Percentiles rank a stretch among this genome's conserved stretches.
These are phyloP conservation scores for Hyphodiscus hymeniophilus DNA, from an alignment of 495 filamentous ascomycete species.

Conservation along the genomic window DNA sequence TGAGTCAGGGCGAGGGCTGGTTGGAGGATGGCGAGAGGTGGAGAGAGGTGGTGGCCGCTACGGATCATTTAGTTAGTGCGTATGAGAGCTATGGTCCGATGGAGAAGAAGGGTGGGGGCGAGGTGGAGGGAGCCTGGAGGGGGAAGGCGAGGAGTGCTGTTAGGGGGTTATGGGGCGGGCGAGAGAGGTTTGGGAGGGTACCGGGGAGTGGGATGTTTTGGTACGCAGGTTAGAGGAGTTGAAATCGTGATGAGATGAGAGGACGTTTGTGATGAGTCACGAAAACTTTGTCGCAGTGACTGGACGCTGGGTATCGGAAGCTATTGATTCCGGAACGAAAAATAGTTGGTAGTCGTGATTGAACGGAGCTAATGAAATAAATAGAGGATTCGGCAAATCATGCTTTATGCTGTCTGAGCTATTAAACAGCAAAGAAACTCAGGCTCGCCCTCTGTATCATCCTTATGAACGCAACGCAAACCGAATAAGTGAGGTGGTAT, in stretches of 20 bases:
- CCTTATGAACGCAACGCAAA: not conserved
- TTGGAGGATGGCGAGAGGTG: constrained; percentile 40
- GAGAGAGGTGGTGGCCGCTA: constrained; percentile 53
- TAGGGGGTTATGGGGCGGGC: constrained; percentile 73
- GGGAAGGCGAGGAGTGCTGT: constrained; percentile 82
- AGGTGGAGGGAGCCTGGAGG: constrained; percentile 63
- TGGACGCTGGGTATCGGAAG: too few relatives aligned
- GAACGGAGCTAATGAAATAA: too few relatives aligned
- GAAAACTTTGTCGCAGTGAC: too few relatives aligned
- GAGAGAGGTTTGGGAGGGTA: constrained; percentile 76
- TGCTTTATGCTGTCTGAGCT: too few relatives aligned
- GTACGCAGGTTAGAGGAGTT: constrained; percentile 51
- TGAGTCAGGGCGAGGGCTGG: constrained; percentile 43
- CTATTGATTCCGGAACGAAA: too few relatives aligned
- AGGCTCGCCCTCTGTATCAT: not conserved
- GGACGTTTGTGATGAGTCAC: too few relatives aligned
- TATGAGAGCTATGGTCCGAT: constrained; percentile 55
- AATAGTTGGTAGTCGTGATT: too few relatives aligned
- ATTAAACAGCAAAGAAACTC: too few relatives aligned
- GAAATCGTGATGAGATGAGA: too few relatives aligned
- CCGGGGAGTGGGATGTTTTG: constrained; percentile 59
- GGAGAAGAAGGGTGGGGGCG: constrained; percentile 36
- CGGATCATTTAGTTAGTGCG: constrained; percentile 54
- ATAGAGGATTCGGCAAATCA: too few relatives aligned
- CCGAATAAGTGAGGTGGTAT: constrained; percentile 7